Conservation (phyloP, 179 eudicot species). For the Nepenthes alata region DNA sequence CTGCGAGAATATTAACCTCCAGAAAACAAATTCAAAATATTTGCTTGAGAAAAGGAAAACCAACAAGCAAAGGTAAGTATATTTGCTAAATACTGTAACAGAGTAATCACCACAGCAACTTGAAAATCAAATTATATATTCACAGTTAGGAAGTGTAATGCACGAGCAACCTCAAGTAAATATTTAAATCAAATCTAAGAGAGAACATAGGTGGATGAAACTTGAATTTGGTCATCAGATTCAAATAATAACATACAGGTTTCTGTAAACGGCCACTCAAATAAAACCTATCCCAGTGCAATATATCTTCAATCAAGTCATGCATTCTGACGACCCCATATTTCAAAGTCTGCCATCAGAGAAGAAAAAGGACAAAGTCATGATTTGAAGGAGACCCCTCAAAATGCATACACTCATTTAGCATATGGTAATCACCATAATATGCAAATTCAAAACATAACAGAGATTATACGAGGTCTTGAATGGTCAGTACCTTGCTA, state of each 20-base stretch:
- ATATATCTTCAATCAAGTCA: conserved; percentile 60
- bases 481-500: conserved; percentile 34
- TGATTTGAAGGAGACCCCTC: neutral
- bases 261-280: conserved; percentile 85
- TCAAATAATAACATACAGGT: conserved; percentile 49
- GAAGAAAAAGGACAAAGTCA: conserved; percentile 2
- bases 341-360: conserved; percentile 46
- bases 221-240: neutral
- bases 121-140: neutral
- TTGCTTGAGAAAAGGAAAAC: neutral
- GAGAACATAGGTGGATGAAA: neutral
- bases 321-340: conserved; percentile 86
- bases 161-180: neutral
- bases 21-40: neutral
- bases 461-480: neutral
- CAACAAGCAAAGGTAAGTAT: neutral
- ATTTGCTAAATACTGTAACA: neutral
- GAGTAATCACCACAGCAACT: neutral
- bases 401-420: neutral
- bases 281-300: conserved; percentile 72
- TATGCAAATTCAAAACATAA: neutral
- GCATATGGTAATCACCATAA: no score
- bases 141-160: neutral
- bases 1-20: conserved; percentile 64
- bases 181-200: neutral